Evolutionary conservation across 306 rosid species (phyloP), one percentile per base, ranked within the genome.

Genomic region (Vigna reflexopilosa): DNA sequence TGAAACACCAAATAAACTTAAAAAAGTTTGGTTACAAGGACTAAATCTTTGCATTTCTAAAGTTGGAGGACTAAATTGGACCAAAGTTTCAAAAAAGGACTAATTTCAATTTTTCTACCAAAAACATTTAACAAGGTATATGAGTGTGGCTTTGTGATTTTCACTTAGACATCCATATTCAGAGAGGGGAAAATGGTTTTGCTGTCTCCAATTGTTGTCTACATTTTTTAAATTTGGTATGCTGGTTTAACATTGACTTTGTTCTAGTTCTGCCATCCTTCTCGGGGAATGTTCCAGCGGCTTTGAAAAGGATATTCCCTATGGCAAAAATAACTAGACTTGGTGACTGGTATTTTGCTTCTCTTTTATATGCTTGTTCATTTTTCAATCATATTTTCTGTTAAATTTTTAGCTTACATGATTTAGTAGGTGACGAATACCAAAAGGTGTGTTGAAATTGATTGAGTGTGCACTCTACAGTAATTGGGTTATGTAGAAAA

Each of bases 251-350:
- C 77, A 26, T 58, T 77, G 54, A 72, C 17, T 52, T 77, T 83
- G 32, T 81, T 83, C 54, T 86, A 94, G 98, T 94, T 80, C 83
- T 94, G 67, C 97, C 98, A 34, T 88, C 98, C 68, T 94, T 94
- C 88, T 89, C 98, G 56, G 98, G 98, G 85, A 94, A 94, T 81
- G 93, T 92, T 73, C 98, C 97, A 48, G 95, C 86, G 57, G 85
- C 91, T 51, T 85, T 94, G 90, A 75, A 59, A 48, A 89, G 86
- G 85, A 87, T 84, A 54, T 88, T 81, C 84, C 97, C 97, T 74
- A 87, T 91, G 1, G 98, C 97, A 56, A 90, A 88, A 81, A 94
- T 94, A 84, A 89, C 92, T n/a, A 92, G 91, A 86, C 96, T 94
- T 24, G 97, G 98, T 47, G 91, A 88, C 78, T 94, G 98, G 98